phyloP scores from a whole-genome alignment of 2,329 filamentous ascomycete genomes.

The Acephala macrosclerotiorum region DNA sequence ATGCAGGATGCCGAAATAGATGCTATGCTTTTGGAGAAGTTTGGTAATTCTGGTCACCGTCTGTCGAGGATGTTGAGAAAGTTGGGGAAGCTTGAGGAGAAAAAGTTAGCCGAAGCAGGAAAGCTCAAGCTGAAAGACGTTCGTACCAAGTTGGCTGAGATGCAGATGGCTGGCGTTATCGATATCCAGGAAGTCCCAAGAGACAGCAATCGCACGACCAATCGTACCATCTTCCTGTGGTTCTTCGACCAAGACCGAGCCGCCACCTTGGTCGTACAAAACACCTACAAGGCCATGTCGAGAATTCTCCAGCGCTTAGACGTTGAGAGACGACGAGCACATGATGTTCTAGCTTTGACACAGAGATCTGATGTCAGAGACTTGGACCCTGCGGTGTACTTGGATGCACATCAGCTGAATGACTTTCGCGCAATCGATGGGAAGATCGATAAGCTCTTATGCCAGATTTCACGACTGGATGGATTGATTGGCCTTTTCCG shows the following conservation, averaged over 20 bases:
- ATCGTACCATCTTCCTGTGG: constrained; percentile 89
- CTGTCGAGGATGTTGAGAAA: constrained; percentile 85
- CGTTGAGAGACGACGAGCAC: constrained; percentile 75
- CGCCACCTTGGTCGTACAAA: constrained; percentile 74
- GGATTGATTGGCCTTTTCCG: constrained; percentile 83
- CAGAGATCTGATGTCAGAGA: constrained; percentile 87
- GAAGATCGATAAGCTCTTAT: constrained; percentile 76
- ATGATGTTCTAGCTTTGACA: constrained; percentile 79
- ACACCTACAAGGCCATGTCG: constrained; percentile 89
- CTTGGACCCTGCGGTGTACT: constrained; percentile 76
- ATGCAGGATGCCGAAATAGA: constrained; percentile 83
- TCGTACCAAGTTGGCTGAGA: constrained; percentile 81
- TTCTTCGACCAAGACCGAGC: constrained; percentile 84
- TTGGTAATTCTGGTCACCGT: constrained; percentile 78
- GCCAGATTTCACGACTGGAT: constrained; percentile 83
- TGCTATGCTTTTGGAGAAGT: constrained; percentile 78
- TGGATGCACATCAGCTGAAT: constrained; percentile 77
- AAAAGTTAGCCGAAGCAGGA: constrained; percentile 79
- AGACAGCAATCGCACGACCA: constrained; percentile 82
- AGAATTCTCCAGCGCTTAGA: constrained; percentile 82
- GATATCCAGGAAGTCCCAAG: constrained; percentile 95
- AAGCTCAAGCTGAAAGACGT: constrained; percentile 88
- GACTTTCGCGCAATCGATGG: constrained; percentile 65
- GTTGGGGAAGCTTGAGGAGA: constrained; percentile 95
- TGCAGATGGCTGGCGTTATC: constrained; percentile 86